Evolutionary conservation across 2,329 filamentous ascomycete genomes (phyloP).

Genomic region (Podosphaera aphanis): DNA sequence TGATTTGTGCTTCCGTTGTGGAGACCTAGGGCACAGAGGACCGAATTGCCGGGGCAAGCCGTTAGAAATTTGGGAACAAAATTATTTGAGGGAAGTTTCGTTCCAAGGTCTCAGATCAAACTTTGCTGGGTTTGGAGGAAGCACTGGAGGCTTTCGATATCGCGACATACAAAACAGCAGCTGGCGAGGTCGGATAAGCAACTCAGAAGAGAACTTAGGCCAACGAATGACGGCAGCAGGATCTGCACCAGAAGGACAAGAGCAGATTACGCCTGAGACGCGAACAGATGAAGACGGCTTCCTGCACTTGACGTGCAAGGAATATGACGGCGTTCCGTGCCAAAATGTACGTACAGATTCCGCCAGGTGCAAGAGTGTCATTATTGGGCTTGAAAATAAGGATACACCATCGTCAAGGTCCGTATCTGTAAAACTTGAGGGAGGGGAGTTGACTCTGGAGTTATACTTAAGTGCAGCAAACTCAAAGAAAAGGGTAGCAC

Average conservation of each 20-base stretch:
- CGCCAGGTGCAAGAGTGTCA: background rate
- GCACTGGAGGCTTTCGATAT: too few relatives aligned
- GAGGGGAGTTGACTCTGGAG: background rate
- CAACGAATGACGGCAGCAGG: too few relatives aligned
- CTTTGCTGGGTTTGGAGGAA: too few relatives aligned
- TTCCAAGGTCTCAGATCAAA: too few relatives aligned
- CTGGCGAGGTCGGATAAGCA: too few relatives aligned
- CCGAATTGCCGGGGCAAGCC: background rate
- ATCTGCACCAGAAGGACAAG: too few relatives aligned
- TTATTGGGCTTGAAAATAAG: background rate
- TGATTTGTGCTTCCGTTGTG: background rate
- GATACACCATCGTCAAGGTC: background rate
- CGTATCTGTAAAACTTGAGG: background rate
- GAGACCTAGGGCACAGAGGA: background rate
- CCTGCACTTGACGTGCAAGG: background rate
- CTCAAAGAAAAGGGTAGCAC: background rate
- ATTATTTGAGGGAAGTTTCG: background rate
- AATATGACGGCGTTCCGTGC: background rate
- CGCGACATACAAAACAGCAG: too few relatives aligned
- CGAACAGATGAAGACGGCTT: background rate
- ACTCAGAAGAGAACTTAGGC: too few relatives aligned
- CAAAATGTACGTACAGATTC: background rate
- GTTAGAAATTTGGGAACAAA: background rate
- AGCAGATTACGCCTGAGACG: too few relatives aligned
- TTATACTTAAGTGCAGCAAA: background rate